Evolutionary conservation across 495 filamentous ascomycete genomes (phyloP), one percentile per base, ranked within the genome.

Genomic region (Aspergillus heteromorphus): DNA sequence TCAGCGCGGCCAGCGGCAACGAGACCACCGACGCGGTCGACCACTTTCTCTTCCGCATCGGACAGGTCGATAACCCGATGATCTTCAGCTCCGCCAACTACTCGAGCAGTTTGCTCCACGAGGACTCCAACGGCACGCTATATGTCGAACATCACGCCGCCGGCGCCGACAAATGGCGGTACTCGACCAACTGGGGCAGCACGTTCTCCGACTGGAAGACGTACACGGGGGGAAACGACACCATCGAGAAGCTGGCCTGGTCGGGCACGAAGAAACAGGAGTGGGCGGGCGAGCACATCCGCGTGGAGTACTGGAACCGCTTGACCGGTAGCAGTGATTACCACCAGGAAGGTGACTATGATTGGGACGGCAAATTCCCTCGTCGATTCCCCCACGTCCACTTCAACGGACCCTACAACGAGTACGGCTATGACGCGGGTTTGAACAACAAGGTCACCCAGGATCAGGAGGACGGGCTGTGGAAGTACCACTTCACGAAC

Each of bases 361-460:
- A 55, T 20, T 77, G 71, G 59, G 62, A 71, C n/a, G 49, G 54
- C 21, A 43, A 43, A 14, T 40, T 47, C 0, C 73, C 68, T 0
- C 75, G 86, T 7, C 75, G 77, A 8, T 84, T 80, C 54, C 86
- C 86, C 4, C 83, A 87, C 65, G 61, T 87, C 48, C 87, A 74
- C 67, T 70, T 82, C 45, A 79, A 87, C 40, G 86, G 85, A 0
- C 74, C 79, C 0, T 87, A 77, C 70, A 88, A 88, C 58, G 69
- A 83, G 54, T 88, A 80, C 62, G 84, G 86, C 16, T 87, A 80
- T 60, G 86, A 88, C 66, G 76, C 78, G 1, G 86, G 86, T 4
- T 51, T 87, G 21, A 62, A 73, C 6, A 83, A 83, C 40, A 54
- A 70, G 11, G 77, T 87, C 66, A 60, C 72, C 20, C 74, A 82